Evolutionary conservation across 192 early-diverging fungal species (phyloP), one percentile per base, ranked within the genome.

Genomic region (Linnemannia zychae): DNA sequence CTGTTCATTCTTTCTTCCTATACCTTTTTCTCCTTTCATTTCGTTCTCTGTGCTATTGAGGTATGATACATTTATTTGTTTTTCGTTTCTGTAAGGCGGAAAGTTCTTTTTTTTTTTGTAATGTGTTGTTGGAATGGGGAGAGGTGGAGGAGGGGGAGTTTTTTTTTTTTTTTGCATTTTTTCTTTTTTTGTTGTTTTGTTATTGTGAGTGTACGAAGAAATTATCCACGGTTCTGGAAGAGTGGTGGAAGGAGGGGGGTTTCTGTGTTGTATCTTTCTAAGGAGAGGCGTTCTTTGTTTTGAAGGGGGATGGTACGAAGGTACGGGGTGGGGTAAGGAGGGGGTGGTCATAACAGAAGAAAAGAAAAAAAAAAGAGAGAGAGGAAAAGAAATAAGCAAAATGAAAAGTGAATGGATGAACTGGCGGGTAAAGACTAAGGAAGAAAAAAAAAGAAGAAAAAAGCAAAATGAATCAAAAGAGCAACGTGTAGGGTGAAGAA

Each of bases 21-120:
- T 46, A 22, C 46, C 28, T 71, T 38, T 24, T 24, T 28, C 69
- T 24, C 36, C 2, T 13, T 24, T 71, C 24, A 24, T 24, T 33
- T 65, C 2, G 67, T 67, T 67, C 40, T 9, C 9, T 44, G 40
- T 44, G 13, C 9, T 12, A 60, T 74, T n/a, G n/a, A n/a, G 53
- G 53, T 75, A 75, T 75, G 73, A 75, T 75, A 75, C 73, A 75
- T 76, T 76, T 72, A 63, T 68, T 68, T 2, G 7, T 4, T 16
- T 36, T 66, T 67, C 33, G 40, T 44, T 44, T 37, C 31, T 40
- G 38, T 24, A 70, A 48, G 36, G 24, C 24, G 22, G 37, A 48
- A 22, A 22, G 44, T 6, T 70, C 1, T 46, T 22, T 46, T 44
- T 47, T 40, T 40, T 40, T 40, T 71, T 44, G 40, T 44, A 44